phyloP scores from a whole-genome alignment of 441 rosid species.

The Euphorbia corollata region DNA sequence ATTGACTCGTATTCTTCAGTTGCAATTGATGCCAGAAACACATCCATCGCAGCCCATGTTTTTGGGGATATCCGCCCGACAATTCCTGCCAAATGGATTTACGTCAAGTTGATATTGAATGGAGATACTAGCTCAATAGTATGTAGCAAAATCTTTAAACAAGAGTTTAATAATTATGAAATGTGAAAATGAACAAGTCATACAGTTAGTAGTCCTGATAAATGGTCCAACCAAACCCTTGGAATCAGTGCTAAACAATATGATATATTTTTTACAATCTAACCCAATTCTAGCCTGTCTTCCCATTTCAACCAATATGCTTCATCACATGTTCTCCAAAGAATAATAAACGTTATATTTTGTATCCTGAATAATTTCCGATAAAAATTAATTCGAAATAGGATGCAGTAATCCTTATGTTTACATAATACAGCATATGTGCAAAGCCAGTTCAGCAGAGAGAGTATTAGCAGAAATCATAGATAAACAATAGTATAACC shows the following conservation, averaged over 20 bases:
- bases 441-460: no score
- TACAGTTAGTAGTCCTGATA: not conserved
- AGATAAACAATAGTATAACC: not conserved
- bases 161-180: not conserved
- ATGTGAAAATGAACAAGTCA: not conserved
- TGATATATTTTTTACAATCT: not conserved
- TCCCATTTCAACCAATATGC: not conserved
- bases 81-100: constrained; percentile 49
- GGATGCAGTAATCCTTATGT: no score
- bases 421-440: no score
- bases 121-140: not conserved
- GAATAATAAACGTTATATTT: not conserved
- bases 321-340: not conserved
- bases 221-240: not conserved
- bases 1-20: constrained; percentile 78
- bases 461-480: not conserved
- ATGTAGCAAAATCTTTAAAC: not conserved
- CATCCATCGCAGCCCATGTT: constrained; percentile 96
- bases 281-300: not conserved
- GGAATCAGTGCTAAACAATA: not conserved
- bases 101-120: constrained; percentile 8
- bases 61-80: constrained; percentile 95
- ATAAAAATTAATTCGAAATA: no score
- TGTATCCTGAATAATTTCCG: no score
- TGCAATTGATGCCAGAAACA: constrained; percentile 74